A percentile compares a stretch with the other conserved stretches of the same genome.
These are phyloP conservation scores for Pyracantha coccinea DNA, from an alignment of 331 rosid genomes.

Conservation along the genomic window DNA sequence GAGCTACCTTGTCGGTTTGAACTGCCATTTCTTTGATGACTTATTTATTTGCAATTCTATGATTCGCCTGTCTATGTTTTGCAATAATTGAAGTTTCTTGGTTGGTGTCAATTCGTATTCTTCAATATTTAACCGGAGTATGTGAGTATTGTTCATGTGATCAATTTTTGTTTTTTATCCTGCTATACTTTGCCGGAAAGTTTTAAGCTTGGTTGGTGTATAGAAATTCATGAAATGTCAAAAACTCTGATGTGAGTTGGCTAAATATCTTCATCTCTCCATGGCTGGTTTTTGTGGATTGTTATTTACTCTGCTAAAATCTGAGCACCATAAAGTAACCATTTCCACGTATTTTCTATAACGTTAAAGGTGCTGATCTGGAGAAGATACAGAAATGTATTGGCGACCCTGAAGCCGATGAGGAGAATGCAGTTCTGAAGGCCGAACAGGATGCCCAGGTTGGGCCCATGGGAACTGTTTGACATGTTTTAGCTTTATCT, in stretches of 20 bases:
- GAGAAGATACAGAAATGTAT: constrained; percentile 67
- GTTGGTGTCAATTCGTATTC: background rate
- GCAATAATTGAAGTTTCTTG: background rate
- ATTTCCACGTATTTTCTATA: constrained; percentile 2
- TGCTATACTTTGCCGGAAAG: background rate
- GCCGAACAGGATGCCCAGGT: constrained; percentile 94
- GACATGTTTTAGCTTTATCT: background rate
- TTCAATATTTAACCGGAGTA: background rate
- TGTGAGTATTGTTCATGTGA: background rate
- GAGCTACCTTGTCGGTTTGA: background rate
- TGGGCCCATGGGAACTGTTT: constrained; percentile 1
- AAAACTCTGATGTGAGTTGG: background rate
- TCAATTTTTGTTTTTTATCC: background rate
- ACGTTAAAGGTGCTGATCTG: constrained; percentile 51
- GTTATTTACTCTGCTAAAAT: background rate
- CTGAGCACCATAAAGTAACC: background rate
- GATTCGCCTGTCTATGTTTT: background rate
- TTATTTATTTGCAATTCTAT: background rate
- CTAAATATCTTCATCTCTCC: background rate
- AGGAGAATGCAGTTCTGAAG: constrained; percentile 65
- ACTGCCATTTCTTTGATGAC: background rate
- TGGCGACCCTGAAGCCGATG: constrained; percentile 69
- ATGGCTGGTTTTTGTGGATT: background rate
- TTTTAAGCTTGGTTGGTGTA: background rate
- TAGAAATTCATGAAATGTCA: background rate